These are phyloP conservation scores for Pistacia vera DNA, from an alignment of 345 rosid species.

Conservation along the genomic window DNA sequence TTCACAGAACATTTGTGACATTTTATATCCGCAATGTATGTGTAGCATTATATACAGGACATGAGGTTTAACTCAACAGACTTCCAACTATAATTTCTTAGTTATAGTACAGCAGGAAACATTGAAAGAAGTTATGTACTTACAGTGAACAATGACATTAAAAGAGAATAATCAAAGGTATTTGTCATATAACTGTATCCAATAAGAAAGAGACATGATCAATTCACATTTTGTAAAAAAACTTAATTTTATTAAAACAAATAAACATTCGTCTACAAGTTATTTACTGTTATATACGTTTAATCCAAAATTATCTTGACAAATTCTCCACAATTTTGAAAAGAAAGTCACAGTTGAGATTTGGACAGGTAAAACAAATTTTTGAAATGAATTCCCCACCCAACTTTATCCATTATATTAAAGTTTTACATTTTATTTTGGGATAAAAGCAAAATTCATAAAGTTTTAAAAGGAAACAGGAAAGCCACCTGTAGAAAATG, in stretches of 20 bases:
- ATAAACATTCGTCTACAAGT: neutral
- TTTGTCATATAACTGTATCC: constrained; percentile 53
- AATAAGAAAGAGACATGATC: constrained; percentile 23
- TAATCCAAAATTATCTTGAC: neutral
- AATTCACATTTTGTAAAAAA: constrained; percentile 3
- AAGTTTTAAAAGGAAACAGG: neutral
- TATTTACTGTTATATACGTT: too few relatives aligned
- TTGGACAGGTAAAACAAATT: constrained; percentile 15
- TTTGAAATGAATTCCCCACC: constrained; percentile 1
- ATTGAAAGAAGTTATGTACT: constrained; percentile 24
- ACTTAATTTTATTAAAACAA: neutral
- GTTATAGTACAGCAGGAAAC: neutral
- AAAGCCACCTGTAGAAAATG: too few relatives aligned
- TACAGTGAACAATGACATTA: constrained; percentile 85
- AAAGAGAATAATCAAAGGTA: constrained; percentile 72
- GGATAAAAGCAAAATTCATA: neutral
- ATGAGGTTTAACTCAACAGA: neutral
- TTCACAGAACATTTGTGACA: neutral
- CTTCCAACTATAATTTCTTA: neutral
- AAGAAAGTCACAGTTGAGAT: constrained; percentile 28
- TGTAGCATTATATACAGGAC: neutral
- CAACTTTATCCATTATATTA: neutral
- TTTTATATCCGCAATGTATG: neutral
- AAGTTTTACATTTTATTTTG: neutral
- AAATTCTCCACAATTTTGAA: constrained; percentile 19